Evolutionary conservation across 116 monocot species (phyloP).

Genomic region (Papilionanthe hybrid): DNA sequence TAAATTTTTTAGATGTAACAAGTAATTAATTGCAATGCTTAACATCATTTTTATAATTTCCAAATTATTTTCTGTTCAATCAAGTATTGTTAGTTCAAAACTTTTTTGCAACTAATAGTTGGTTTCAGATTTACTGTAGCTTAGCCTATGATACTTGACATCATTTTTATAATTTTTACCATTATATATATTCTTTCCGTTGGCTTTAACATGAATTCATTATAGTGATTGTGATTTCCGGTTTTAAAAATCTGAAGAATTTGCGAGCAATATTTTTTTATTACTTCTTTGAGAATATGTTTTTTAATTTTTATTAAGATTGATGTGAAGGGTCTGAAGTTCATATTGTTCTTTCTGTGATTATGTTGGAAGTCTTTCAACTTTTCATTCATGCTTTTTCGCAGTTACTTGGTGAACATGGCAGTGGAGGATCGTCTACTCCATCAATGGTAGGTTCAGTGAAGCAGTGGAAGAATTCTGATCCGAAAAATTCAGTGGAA

Average conservation of each 20-base stretch:
- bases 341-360: neutral
- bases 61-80: neutral
- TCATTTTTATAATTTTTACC: neutral
- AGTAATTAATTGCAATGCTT: neutral
- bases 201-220: neutral
- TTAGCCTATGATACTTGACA: neutral
- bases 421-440: conserved; percentile 91
- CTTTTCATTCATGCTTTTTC: conserved; percentile 6
- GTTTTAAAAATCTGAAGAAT: neutral
- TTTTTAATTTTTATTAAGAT: neutral
- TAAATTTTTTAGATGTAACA: neutral
- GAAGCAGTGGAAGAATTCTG: conserved; percentile 77
- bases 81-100: neutral
- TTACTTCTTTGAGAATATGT: neutral
- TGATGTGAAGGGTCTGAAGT: neutral
- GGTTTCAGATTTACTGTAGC: neutral
- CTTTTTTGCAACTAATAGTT: neutral
- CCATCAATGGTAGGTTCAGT: conserved; percentile 97
- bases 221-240: neutral
- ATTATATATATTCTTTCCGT: neutral
- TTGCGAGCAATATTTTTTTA: neutral
- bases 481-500: conserved; percentile 60
- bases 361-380: neutral
- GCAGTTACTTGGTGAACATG: conserved; percentile 90
- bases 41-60: neutral